These are phyloP conservation scores for Coemansia sp. DNA, from an alignment of 192 early-diverging fungal genomes.

Conservation along the genomic window DNA sequence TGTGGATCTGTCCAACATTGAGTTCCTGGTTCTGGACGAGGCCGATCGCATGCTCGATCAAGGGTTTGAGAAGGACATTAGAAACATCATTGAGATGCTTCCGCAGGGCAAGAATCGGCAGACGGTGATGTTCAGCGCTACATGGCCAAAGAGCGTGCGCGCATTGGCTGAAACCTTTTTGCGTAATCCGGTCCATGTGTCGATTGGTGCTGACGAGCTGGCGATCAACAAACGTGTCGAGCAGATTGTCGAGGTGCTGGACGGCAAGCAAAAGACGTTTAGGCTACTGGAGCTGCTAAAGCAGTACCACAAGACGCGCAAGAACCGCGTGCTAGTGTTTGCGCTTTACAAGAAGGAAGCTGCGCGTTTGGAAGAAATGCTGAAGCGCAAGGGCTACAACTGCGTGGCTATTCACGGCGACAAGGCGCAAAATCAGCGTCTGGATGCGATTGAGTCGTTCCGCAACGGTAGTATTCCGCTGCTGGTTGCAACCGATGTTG, in stretches of 20 bases:
- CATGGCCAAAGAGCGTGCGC: conserved; percentile 90
- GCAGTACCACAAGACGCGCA: conserved; percentile 80
- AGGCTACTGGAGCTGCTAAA: conserved; percentile 74
- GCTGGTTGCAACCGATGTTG: conserved; percentile 93
- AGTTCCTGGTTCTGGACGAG: conserved; percentile 93
- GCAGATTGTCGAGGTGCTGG: conserved; percentile 89
- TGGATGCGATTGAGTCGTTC: conserved; percentile 76
- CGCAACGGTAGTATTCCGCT: conserved; percentile 78
- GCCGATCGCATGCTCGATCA: conserved; percentile 97
- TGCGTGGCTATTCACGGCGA: conserved; percentile 91
- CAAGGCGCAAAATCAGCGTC: conserved; percentile 80
- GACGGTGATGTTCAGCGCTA: conserved; percentile 95
- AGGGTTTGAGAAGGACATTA: conserved; percentile 90
- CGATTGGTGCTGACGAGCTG: conserved; percentile 86
- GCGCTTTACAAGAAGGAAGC: conserved; percentile 98
- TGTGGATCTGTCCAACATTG: conserved; percentile 76
- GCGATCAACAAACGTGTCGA: conserved; percentile 81
- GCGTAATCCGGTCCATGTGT: conserved; percentile 73
- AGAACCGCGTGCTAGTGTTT: conserved; percentile 91
- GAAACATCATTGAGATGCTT: conserved; percentile 76
- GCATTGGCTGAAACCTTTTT: conserved; percentile 84
- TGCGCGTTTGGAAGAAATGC: conserved; percentile 68
- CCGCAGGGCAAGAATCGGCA: conserved; percentile 73
- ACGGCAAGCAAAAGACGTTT: conserved; percentile 73
- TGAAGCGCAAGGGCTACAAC: conserved; percentile 76